A percentile compares a stretch with the other conserved stretches of the same genome.
These are phyloP conservation scores for Daldinia grandis DNA, from an alignment of 495 filamentous ascomycete species.

Conservation along the genomic window DNA sequence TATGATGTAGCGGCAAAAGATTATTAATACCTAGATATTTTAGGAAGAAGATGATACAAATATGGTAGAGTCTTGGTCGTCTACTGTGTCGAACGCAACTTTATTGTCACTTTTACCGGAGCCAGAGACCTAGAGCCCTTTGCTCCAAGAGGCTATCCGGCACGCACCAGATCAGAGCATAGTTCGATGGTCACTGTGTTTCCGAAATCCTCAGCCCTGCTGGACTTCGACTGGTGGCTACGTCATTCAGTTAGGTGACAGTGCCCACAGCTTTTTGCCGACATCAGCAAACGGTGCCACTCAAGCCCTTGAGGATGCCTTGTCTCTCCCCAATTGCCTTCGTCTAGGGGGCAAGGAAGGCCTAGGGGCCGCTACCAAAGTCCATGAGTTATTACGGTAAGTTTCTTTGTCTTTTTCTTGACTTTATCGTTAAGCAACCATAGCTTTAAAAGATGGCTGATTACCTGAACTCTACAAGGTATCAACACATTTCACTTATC, in stretches of 20 bases:
- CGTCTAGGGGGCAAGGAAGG: constrained; percentile 51
- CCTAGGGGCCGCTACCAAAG: constrained; percentile 47
- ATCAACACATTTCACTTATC: constrained; percentile 54
- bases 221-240: constrained; percentile 65
- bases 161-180: constrained; percentile 60
- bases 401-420: background rate
- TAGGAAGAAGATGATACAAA: constrained; percentile 6
- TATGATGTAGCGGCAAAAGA: background rate
- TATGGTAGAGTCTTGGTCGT: constrained; percentile 17
- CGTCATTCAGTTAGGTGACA: constrained; percentile 67
- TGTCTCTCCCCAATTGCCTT: constrained; percentile 65
- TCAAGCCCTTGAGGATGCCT: constrained; percentile 73
- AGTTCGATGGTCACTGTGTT: constrained; percentile 72
- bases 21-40: background rate
- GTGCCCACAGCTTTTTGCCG: constrained; percentile 72
- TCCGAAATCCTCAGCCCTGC: constrained; percentile 66
- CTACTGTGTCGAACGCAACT: constrained; percentile 14
- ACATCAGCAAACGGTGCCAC: constrained; percentile 69
- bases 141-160: constrained; percentile 58
- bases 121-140: constrained; percentile 67
- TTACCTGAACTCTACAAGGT: constrained; percentile 21
- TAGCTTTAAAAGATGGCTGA: background rate
- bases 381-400: constrained; percentile 48
- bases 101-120: constrained; percentile 21
- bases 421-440: background rate